Conservation (phyloP, 208 protist genomes). For the Polymyxa betae region DNA sequence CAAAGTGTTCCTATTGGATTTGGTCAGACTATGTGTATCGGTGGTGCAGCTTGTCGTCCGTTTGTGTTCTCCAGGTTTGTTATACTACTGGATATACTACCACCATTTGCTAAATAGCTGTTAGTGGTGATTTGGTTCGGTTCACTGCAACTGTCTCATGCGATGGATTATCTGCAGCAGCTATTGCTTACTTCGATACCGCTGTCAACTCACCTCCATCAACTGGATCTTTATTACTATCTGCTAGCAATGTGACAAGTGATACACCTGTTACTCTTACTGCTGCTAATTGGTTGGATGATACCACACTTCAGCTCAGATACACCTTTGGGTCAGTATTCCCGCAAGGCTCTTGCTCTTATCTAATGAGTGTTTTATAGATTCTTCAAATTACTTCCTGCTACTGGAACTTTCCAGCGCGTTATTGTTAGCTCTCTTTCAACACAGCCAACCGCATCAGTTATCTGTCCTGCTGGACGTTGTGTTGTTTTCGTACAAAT, state of each 20-base stretch:
- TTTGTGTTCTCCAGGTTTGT: conserved; percentile 1
- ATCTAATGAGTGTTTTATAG: conserved; percentile 37
- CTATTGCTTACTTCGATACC: not conserved
- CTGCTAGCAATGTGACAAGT: not conserved
- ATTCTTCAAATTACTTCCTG: not conserved
- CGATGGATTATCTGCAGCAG: not conserved
- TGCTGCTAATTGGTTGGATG: conserved; percentile 36
- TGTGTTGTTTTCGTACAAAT: not conserved
- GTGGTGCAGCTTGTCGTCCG: not conserved
- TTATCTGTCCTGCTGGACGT: not conserved
- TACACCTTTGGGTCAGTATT: conserved; percentile 19
- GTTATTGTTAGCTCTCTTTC: not conserved
- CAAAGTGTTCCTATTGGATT: not conserved
- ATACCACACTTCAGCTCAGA: not conserved
- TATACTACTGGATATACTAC: no score
- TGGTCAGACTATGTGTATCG: conserved; percentile 31
- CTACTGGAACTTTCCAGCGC: not conserved
- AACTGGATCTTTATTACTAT: not conserved
- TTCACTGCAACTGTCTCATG: conserved; percentile 26
- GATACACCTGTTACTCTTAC: conserved; percentile 5
- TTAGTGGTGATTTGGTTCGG: not conserved
- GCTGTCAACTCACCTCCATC: conserved; percentile 35
- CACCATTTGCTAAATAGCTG: not conserved
- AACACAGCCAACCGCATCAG: not conserved
- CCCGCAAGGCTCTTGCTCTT: not conserved